Conservation (phyloP, 352 stramenopile genomes). For the Thraustochytrium striatum region DNA sequence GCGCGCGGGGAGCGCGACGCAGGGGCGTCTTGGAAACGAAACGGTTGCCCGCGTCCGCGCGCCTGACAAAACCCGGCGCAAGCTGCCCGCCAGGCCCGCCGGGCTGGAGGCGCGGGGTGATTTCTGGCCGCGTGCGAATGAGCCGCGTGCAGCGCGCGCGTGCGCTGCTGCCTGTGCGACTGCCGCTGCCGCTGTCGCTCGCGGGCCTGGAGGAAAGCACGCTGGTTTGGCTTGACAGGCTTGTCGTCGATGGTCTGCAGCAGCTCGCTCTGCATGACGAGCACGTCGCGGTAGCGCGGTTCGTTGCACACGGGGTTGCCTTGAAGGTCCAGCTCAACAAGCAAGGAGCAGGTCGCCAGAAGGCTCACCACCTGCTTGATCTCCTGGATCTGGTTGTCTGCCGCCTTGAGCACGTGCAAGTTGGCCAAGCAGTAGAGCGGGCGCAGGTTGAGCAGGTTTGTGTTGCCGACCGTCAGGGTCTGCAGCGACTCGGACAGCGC, state of each 20-base stretch:
- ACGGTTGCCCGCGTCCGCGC: no score
- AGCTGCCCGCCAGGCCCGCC: no score
- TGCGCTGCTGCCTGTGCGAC: no score
- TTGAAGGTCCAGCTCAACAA: constrained; percentile 4
- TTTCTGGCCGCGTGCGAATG: no score
- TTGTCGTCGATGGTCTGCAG: constrained; percentile 9
- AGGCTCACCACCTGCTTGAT: not conserved
- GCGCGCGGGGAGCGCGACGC: no score
- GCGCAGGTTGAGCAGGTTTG: not conserved
- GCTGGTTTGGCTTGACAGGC: constrained; percentile 10
- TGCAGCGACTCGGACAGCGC: constrained; percentile 13
- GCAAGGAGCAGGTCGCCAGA: not conserved
- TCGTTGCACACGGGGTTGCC: not conserved
- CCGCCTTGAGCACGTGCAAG: not conserved
- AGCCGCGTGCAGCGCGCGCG: no score
- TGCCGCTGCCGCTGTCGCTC: not conserved
- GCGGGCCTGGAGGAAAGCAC: constrained; percentile 31
- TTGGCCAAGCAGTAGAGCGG: not conserved
- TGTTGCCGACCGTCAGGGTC: constrained; percentile 11
- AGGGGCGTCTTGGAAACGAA: no score
- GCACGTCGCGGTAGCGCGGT: constrained; percentile 7
- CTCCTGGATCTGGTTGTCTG: not conserved
- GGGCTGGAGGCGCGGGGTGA: no score
- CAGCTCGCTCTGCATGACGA: not conserved
- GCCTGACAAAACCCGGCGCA: no score